Conservation (phyloP, 805 yeast species). For the Allodekkera sacchari region DNA sequence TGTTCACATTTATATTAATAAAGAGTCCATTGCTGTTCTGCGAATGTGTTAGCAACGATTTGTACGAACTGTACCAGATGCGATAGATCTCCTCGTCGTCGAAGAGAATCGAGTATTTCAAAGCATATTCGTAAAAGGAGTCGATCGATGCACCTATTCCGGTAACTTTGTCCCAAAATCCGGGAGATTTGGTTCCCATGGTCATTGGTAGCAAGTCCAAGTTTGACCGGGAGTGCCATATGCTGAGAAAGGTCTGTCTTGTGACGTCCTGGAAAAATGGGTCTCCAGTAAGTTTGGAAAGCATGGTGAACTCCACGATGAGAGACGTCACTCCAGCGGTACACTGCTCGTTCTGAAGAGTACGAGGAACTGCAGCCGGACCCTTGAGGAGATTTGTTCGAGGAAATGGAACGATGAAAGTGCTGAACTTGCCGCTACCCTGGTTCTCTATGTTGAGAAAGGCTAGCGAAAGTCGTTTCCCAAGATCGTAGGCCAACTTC, state of each 20-base stretch:
- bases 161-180: conserved; percentile 51
- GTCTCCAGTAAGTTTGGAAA: conserved; percentile 72
- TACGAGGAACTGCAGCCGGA: conserved; percentile 32
- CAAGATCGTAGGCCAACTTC: conserved; percentile 65
- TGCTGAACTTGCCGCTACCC: not conserved
- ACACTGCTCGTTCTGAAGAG: conserved; percentile 58
- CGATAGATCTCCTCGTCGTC: conserved; percentile 43
- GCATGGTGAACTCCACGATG: conserved; percentile 67
- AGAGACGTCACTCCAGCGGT: conserved; percentile 85
- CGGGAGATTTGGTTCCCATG: conserved; percentile 33
- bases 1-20: conserved; percentile 44
- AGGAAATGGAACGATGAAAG: conserved; percentile 56
- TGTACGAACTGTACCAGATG: conserved; percentile 56
- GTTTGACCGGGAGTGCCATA: conserved; percentile 61
- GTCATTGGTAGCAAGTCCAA: conserved; percentile 73
- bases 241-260: conserved; percentile 50
- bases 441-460: conserved; percentile 45
- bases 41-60: conserved; percentile 48
- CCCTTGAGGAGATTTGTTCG: conserved; percentile 63
- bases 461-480: conserved; percentile 60
- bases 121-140: conserved; percentile 82
- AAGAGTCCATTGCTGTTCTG: conserved; percentile 27
- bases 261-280: conserved; percentile 57
- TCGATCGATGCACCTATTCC: conserved; percentile 92
- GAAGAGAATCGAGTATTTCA: conserved; percentile 68